Evolutionary conservation across 257 asterid species (phyloP), one percentile per base, ranked within the genome.

Genomic region (Cynanchum wilfordii): DNA sequence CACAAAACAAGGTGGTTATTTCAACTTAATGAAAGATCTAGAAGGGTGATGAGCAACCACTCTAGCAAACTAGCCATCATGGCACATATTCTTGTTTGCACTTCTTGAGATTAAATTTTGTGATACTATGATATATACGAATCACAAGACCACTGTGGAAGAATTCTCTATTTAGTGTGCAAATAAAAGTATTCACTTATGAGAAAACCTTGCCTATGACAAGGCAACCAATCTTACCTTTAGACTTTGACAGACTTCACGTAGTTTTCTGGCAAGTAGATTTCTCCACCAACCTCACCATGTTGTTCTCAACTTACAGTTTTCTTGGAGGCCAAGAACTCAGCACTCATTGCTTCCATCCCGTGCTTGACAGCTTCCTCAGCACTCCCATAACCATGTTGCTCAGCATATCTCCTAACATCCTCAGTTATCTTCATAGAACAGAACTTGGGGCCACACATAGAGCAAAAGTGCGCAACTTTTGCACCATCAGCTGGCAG

Each of bases 351-450:
- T 59, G 95, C 91, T 52, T 94, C 96, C 98, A 94, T 94, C 59
- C 98, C 98, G 0, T 68, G 84, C 70, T 72, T 84, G 36, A 94
- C 87, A 3, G 96, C 98, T 78, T 91, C 97, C 88, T 91, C 98
- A 3, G 92, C 95, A 72, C 81, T 82, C 74, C 96, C 98, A 74
- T 93, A 93, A 38, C 98, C 98, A 63, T 93, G 96, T 84, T 86
- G 90, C 87, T 94, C 98, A 0, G 98, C 98, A 0, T 91, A 91
- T 69, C 84, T 91, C 78, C 98, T 85, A 4, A 94, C 97, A 69
- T 94, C 98, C 88, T 94, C 96, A 0, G 98, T 94, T 69, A 94
- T 94, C 88, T 91, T 94, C 98, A 93, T 93, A 0, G 98, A 93
- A 36, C 97, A 93, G 62, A 93, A 93, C 88, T 91, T 93, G 5